A percentile compares a stretch with the other conserved stretches of the same genome.
These are phyloP conservation scores for Gliomastix tumulicola DNA, from an alignment of 2,329 filamentous ascomycete species.

Conservation along the genomic window DNA sequence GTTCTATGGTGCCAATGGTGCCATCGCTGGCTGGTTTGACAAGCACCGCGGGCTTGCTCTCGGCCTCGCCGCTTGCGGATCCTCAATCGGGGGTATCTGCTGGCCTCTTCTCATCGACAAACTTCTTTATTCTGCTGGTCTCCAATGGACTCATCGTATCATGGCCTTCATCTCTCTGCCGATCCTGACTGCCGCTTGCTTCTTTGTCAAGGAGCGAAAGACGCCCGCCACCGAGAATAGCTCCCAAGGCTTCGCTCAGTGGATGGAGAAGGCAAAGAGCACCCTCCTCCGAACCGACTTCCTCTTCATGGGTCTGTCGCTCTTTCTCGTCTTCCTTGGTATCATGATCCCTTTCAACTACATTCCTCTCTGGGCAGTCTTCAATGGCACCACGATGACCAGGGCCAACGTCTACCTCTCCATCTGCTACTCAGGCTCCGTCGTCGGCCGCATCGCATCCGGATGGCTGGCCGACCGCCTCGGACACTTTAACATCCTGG, in stretches of 20 bases:
- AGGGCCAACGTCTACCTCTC: constrained; percentile 45
- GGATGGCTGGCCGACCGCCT: constrained; percentile 43
- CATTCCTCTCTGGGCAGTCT: constrained; percentile 42
- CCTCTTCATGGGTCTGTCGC: constrained; percentile 9
- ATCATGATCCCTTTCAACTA: constrained; percentile 20
- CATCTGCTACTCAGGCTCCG: constrained; percentile 52
- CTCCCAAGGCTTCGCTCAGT: constrained; percentile 2
- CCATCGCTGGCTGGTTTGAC: constrained; percentile 22
- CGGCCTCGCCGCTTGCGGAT: constrained; percentile 19
- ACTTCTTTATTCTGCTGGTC: constrained; percentile 6
- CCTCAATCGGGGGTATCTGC: constrained; percentile 19
- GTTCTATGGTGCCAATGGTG: constrained; percentile 4
- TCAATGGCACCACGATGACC: constrained; percentile 33
- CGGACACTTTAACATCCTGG: constrained; percentile 38
- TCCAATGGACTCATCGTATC: constrained; percentile 10
- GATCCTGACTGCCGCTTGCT: constrained; percentile 14
- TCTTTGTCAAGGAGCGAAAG: constrained; percentile 18
- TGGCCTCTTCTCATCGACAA: constrained; percentile 17
- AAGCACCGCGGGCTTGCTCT: constrained; percentile 19
- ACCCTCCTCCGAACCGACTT: constrained; percentile 18
- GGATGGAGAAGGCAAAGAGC: neutral
- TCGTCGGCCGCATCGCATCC: constrained; percentile 42
- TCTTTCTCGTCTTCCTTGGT: constrained; percentile 18
- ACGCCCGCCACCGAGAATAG: too few species aligned
- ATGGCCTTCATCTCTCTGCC: constrained; percentile 14